phyloP scores from a whole-genome alignment of 805 yeast species.

The Sugiyamaella floridensis region DNA sequence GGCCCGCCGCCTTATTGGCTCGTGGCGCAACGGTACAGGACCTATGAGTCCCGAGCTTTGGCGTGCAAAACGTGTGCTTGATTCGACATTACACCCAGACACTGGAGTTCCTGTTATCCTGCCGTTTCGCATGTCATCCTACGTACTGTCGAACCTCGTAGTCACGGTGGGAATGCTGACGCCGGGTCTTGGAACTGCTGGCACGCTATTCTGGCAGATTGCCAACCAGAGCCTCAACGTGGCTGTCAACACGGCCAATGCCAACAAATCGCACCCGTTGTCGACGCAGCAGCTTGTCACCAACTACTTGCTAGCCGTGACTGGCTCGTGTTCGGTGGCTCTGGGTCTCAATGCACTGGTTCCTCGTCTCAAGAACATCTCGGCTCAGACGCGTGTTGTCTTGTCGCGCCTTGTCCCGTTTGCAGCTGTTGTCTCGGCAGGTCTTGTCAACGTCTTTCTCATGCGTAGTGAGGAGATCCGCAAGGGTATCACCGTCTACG shows the following conservation, averaged over 20 bases:
- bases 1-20: conserved; percentile 62
- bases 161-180: conserved; percentile 98
- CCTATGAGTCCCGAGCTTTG: conserved; percentile 76
- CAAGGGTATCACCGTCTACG: conserved; percentile 39
- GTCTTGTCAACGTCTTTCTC: conserved; percentile 88
- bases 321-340: conserved; percentile 94
- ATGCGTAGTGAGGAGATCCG: conserved; percentile 94
- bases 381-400: conserved; percentile 62
- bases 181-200: conserved; percentile 82
- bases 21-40: conserved; percentile 63
- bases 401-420: conserved; percentile 89
- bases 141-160: conserved; percentile 86
- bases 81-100: conserved; percentile 93
- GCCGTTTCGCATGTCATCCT: conserved; percentile 96
- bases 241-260: conserved; percentile 93
- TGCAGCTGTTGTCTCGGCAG: conserved; percentile 98
- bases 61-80: conserved; percentile 80
- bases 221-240: conserved; percentile 96
- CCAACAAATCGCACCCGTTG: conserved; percentile 90
- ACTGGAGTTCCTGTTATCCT: conserved; percentile 87
- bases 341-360: conserved; percentile 85
- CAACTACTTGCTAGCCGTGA: conserved; percentile 81
- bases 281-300: conserved; percentile 68
- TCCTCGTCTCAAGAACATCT: conserved; percentile 69
- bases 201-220: conserved; percentile 95